phyloP scores from a whole-genome alignment of 2,329 filamentous ascomycete genomes.

The Neoscytalidium dimidiatum region DNA sequence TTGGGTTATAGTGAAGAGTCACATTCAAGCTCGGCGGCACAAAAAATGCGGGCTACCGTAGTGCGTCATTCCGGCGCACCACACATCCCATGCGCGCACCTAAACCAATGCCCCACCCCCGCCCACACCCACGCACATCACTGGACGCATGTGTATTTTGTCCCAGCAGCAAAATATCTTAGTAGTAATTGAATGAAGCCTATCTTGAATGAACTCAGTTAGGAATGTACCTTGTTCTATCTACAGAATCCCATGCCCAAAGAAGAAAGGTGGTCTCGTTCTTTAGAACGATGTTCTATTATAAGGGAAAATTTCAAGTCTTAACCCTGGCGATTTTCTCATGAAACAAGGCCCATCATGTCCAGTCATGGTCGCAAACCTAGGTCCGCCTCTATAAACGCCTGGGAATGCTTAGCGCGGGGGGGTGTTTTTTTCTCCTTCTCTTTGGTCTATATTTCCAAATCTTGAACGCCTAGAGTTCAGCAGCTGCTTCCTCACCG shows the following conservation, averaged over 20 bases:
- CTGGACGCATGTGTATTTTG: too few species aligned
- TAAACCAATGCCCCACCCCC: not conserved
- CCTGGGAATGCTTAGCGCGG: not conserved
- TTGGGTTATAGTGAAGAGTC: conserved; percentile 9
- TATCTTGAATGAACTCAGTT: too few species aligned
- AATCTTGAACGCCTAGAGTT: not conserved
- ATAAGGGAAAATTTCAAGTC: not conserved
- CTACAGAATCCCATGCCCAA: too few species aligned
- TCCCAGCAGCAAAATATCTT: too few species aligned
- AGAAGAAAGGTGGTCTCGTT: too few species aligned
- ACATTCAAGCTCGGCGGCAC: conserved; percentile 1
- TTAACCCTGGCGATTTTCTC: not conserved
- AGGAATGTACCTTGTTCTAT: too few species aligned
- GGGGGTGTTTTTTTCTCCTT: not conserved
- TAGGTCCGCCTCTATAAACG: not conserved
- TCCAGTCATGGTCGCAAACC: not conserved
- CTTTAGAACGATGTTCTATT: too few species aligned
- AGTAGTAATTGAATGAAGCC: too few species aligned
- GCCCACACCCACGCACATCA: not conserved
- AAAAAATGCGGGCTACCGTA: conserved; percentile 15
- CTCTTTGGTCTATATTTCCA: not conserved
- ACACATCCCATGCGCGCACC: conserved; percentile 3
- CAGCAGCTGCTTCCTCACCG: conserved; percentile 39
- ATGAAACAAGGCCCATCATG: not conserved
- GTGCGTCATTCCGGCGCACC: conserved; percentile 15